Percentiles rank a stretch among this genome's conserved stretches.
phyloP scores from a whole-genome alignment of 2,329 filamentous ascomycete genomes.

The Fusarium goolgardi region DNA sequence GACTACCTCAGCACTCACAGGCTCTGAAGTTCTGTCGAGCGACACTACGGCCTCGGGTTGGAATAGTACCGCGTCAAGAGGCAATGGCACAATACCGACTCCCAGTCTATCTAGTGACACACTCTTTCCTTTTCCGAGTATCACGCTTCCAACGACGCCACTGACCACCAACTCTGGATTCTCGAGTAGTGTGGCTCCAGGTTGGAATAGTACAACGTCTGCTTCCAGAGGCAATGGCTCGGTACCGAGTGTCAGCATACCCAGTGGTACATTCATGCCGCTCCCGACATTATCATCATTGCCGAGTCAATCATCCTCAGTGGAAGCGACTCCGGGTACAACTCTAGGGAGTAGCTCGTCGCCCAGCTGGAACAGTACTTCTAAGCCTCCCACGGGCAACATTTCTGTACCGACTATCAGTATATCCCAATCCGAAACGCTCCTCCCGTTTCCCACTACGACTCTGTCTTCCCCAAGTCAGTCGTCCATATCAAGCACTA shows the following conservation, averaged over 20 bases:
- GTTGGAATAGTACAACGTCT: conserved; percentile 15
- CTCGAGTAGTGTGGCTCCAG: neutral
- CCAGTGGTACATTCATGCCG: conserved; percentile 11
- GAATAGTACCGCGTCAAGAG: neutral
- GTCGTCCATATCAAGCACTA: neutral
- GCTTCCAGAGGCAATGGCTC: neutral
- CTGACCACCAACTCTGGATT: neutral
- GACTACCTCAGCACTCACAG: neutral
- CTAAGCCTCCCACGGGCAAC: neutral
- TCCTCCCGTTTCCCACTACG: neutral
- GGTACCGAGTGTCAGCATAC: conserved; percentile 6
- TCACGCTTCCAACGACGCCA: neutral
- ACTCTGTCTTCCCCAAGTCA: neutral
- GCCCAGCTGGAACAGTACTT: conserved; percentile 8
- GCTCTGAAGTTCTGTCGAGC: neutral
- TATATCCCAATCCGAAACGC: neutral
- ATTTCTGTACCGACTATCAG: conserved; percentile 6
- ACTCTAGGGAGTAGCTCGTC: neutral
- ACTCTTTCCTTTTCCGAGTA: neutral
- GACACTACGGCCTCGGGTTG: neutral
- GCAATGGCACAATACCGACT: neutral
- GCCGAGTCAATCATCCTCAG: neutral
- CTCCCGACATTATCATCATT: neutral
- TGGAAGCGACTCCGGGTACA: neutral
- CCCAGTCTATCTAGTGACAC: neutral